Base-by-base conservation (phyloP, 2,329 filamentous ascomycete species). In the Ceratocystiopsis sp. region DNA sequence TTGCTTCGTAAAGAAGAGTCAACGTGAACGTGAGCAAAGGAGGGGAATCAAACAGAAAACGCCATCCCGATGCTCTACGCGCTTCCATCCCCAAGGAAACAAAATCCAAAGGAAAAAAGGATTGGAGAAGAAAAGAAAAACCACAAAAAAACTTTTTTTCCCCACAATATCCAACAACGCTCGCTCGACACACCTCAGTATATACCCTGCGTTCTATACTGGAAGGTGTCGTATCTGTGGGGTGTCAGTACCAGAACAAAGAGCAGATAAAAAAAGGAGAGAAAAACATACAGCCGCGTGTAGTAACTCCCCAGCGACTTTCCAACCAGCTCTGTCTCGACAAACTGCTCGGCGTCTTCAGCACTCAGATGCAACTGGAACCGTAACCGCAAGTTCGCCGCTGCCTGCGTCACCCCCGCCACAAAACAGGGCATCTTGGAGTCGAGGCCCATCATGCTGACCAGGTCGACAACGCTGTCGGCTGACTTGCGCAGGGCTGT, bases 251-350 rank as follows among this genome's bases (percentile, higher is more conserved):
- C 33, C 19, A 10, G 11, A 10, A 38, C 21, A 0, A 11, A 19
- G 13, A 38, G 8, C n/a, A 37, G n/a, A 40, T 5, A 3, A 38
- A 15, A 25, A n/a, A n/a, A 32, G 5, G 13, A 36, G 9, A 38
- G 32, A 17, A 5, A 13, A 21, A 60, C 80, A 68, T 64, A 86
- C 77, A 87, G 71, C 65, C 83, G 74, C 57, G 84, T 89, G 59
- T 87, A 89, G 62, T 91, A 91, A 60, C 83, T 89, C 49, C 84
- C 84, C 52, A 84, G 71, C 50, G 81, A 84, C 69, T 91, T 91
- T 49, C 67, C 76, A 52, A 91, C 73, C 54, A 91, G 62, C 56
- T 87, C 83, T 34, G 69, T 78, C 57, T 91, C 84, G 16, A 91
- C 83, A 63, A 83, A 89, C 37, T 71, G 71, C 59, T 86, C 80